Evolutionary conservation across 495 filamentous ascomycete species (phyloP).

Genomic region (Aspergillus ellipticus): DNA sequence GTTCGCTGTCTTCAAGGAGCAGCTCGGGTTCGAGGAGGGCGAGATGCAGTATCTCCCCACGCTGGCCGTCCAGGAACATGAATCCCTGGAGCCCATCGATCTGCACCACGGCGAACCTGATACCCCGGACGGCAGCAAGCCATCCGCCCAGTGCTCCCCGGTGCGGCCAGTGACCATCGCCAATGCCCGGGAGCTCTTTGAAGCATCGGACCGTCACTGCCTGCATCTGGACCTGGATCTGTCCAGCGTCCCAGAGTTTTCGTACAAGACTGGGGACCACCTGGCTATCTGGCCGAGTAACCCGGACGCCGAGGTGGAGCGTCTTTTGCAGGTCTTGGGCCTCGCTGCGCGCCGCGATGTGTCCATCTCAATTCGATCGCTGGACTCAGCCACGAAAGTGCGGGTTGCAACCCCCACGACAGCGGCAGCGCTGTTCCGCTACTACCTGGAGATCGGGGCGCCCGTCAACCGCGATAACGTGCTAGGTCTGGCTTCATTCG

Average conservation of each 20-base stretch:
- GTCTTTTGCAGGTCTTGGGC: conserved; percentile 35
- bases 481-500: conserved; percentile 40
- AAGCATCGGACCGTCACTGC: conserved; percentile 36
- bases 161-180: conserved; percentile 32
- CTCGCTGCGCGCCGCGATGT: conserved; percentile 21
- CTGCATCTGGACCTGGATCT: conserved; percentile 51
- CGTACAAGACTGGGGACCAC: conserved; percentile 72
- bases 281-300: conserved; percentile 71
- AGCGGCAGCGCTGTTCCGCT: conserved; percentile 35
- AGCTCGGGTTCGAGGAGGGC: conserved; percentile 36
- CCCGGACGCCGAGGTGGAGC: conserved; percentile 47
- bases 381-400: conserved; percentile 32
- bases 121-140: conserved; percentile 21
- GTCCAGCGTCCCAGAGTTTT: conserved; percentile 43
- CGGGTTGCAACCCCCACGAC: conserved; percentile 44
- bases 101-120: conserved; percentile 39
- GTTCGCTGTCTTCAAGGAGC: conserved; percentile 32
- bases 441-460: conserved; percentile 50
- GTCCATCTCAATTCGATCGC: conserved; percentile 28
- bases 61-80: conserved; percentile 36
- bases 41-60: conserved; percentile 38
- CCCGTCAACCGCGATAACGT: conserved; percentile 43
- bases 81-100: conserved; percentile 34
- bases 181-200: conserved; percentile 38
- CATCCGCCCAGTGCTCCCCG: conserved; percentile 24